Percentiles rank a stretch among this genome's conserved stretches.
phyloP scores from a whole-genome alignment of 192 early-diverging fungal genomes.

The Podila minutissima region DNA sequence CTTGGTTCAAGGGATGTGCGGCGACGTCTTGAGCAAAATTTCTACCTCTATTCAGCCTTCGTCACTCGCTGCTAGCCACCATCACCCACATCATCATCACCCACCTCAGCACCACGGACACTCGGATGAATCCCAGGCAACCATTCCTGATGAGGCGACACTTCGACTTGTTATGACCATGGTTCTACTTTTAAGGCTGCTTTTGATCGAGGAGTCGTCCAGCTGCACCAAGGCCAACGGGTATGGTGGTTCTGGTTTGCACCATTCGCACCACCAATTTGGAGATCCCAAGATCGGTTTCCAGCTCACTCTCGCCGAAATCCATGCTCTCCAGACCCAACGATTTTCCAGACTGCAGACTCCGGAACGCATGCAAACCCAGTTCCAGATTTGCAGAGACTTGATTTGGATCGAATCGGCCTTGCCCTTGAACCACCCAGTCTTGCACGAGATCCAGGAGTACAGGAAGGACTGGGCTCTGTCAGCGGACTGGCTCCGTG shows the following conservation, averaged over 20 bases:
- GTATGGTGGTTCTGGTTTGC: constrained; percentile 1
- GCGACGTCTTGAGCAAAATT: constrained; percentile 23
- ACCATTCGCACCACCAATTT: constrained; percentile 27
- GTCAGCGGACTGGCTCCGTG: constrained; percentile 46
- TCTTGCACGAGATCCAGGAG: constrained; percentile 48
- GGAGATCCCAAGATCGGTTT: constrained; percentile 17
- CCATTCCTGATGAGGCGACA: constrained; percentile 13
- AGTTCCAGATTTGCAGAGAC: constrained; percentile 42
- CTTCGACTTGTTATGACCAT: constrained; percentile 34
- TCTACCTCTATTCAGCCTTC: constrained; percentile 14
- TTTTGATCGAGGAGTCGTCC: constrained; percentile 28
- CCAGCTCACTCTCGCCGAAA: constrained; percentile 27
- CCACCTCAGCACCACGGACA: not conserved
- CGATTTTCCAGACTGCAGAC: constrained; percentile 31
- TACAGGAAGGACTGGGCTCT: constrained; percentile 48
- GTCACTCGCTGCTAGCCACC: constrained; percentile 4
- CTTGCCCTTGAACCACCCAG: constrained; percentile 47
- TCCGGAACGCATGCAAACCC: constrained; percentile 14
- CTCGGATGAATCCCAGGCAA: not conserved
- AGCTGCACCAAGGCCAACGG: constrained; percentile 16
- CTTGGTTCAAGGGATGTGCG: constrained; percentile 40
- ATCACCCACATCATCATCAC: constrained; percentile 1
- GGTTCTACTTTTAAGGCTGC: constrained; percentile 20
- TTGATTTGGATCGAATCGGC: constrained; percentile 46
- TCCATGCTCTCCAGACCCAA: constrained; percentile 44